Percentiles rank a stretch among this genome's conserved stretches.
phyloP scores from a whole-genome alignment of 768 basidiomycete genomes.

The Suillus bovinus region DNA sequence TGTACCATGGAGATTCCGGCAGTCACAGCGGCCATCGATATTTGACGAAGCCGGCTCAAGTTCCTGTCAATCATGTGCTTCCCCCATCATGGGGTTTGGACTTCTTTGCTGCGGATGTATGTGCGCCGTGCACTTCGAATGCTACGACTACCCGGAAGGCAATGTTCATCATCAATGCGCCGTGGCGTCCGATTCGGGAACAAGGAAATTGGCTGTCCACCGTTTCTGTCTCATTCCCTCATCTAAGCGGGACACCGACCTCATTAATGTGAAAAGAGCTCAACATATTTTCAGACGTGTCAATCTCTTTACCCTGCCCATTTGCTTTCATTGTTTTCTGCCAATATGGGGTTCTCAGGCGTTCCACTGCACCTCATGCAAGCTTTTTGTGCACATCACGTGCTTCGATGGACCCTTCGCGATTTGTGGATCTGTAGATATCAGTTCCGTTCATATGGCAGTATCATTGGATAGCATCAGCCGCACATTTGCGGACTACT shows the following conservation, averaged over 20 bases:
- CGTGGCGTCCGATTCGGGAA: conserved; percentile 41
- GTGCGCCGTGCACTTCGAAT: conserved; percentile 73
- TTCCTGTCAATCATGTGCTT: conserved; percentile 58
- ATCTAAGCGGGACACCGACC: conserved; percentile 26
- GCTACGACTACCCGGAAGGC: conserved; percentile 72
- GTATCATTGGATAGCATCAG: conserved; percentile 56
- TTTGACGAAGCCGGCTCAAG: conserved; percentile 37
- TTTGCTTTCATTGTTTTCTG: conserved; percentile 63
- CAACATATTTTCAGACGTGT: conserved; percentile 56
- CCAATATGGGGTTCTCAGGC: conserved; percentile 84
- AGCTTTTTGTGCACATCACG: conserved; percentile 54
- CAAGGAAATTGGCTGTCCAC: conserved; percentile 60
- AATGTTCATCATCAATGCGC: conserved; percentile 57
- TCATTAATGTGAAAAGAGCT: conserved; percentile 25
- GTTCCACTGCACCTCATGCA: conserved; percentile 62
- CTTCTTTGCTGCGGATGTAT: conserved; percentile 72
- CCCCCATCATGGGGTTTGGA: conserved; percentile 62
- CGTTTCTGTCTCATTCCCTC: conserved; percentile 55
- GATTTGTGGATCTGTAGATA: conserved; percentile 39
- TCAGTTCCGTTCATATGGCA: conserved; percentile 48
- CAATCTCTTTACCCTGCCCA: conserved; percentile 73
- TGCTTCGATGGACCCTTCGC: conserved; percentile 42
- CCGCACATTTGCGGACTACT: conserved; percentile 55
- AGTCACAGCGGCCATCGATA: conserved; percentile 22
- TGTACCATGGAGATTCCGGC: conserved; percentile 62